phyloP scores from a whole-genome alignment of 2,329 filamentous ascomycete genomes.

The Aspergillus fumigatiaffinis region DNA sequence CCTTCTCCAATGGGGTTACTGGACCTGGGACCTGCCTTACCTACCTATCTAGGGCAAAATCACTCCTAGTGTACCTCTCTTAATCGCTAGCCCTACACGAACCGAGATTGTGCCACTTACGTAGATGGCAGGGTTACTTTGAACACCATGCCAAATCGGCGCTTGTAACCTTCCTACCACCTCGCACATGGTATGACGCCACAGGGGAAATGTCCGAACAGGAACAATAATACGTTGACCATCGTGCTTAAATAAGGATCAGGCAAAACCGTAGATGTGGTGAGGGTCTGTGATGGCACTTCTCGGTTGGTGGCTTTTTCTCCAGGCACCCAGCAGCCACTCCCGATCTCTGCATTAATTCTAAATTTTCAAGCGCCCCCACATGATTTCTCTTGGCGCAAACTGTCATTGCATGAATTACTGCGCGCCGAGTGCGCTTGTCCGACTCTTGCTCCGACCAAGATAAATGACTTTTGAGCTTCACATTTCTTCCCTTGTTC shows the following conservation, averaged over 20 bases:
- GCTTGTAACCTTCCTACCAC: neutral
- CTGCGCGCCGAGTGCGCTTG: neutral
- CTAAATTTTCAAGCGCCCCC: neutral
- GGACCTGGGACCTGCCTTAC: neutral
- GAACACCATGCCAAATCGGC: neutral
- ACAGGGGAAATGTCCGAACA: neutral
- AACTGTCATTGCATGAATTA: neutral
- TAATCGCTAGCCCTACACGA: neutral
- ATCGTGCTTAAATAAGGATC: neutral
- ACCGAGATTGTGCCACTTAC: neutral
- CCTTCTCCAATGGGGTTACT: neutral
- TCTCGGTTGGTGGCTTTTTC: conserved; percentile 1
- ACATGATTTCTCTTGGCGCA: neutral
- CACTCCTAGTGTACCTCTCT: too few species aligned
- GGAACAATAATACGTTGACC: neutral
- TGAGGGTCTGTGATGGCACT: conserved; percentile 7
- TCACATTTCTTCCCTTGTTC: neutral
- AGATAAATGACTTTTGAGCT: neutral
- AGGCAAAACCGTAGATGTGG: neutral
- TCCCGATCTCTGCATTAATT: neutral
- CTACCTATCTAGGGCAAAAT: neutral
- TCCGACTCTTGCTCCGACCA: conserved; percentile 1
- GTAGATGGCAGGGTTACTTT: neutral
- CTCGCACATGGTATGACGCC: neutral
- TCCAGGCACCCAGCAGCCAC: conserved; percentile 1